Percentiles rank a stretch among this genome's conserved stretches.
Evolutionary conservation across 768 basidiomycete species (phyloP).

Genomic region (Agaricus blazei): DNA sequence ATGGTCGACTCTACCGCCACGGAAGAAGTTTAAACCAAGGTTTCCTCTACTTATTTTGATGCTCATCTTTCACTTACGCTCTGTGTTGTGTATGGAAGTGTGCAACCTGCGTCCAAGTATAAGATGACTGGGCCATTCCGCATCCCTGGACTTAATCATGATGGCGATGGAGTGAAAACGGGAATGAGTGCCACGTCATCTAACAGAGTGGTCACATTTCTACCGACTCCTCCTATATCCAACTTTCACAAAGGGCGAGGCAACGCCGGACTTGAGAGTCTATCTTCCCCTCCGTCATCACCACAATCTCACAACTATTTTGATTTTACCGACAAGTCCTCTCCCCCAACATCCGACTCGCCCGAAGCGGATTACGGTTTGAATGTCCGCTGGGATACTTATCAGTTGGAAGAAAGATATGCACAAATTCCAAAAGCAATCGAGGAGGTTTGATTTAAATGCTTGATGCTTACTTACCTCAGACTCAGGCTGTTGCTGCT

Average conservation of each 20-base stretch:
- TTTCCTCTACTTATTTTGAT: neutral
- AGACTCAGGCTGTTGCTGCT: neutral
- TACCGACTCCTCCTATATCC: constrained; percentile 1
- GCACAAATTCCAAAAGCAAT: neutral
- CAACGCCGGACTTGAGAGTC: neutral
- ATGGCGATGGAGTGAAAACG: neutral
- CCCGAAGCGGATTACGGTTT: neutral
- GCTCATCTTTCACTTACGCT: neutral
- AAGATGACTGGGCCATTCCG: constrained; percentile 4
- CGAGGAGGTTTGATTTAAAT: constrained; percentile 1
- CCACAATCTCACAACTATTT: neutral
- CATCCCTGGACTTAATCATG: neutral
- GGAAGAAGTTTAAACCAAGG: constrained; percentile 10
- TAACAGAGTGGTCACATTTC: constrained; percentile 2
- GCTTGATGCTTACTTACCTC: no score
- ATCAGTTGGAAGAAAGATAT: neutral
- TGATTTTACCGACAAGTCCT: neutral
- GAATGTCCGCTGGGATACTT: neutral
- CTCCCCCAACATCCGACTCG: constrained; percentile 2
- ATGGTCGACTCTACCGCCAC: constrained; percentile 5
- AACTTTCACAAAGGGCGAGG: no score
- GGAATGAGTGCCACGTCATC: constrained; percentile 1
- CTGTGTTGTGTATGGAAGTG: neutral
- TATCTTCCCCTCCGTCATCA: constrained; percentile 3
- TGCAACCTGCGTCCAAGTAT: neutral